phyloP scores from a whole-genome alignment of 2,329 filamentous ascomycete genomes.

The Fusarium miscanthi region DNA sequence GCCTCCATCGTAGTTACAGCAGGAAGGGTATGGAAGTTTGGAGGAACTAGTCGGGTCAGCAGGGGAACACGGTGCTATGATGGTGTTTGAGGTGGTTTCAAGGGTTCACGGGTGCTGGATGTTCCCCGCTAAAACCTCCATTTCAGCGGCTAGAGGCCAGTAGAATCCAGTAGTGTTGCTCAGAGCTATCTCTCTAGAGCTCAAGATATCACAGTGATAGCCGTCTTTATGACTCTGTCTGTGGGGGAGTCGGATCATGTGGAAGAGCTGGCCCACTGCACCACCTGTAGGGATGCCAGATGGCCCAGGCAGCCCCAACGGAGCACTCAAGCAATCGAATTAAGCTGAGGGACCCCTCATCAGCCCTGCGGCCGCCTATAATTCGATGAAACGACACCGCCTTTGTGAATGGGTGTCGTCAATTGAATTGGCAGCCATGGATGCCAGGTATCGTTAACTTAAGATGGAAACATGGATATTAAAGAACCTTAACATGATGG shows the following conservation, averaged over 20 bases:
- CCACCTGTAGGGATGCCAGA: neutral
- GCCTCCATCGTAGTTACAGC: neutral
- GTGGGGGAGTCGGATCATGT: constrained; percentile 33
- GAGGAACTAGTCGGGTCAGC: constrained; percentile 10
- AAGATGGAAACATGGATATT: neutral
- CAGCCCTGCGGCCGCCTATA: constrained; percentile 42
- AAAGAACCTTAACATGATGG: neutral
- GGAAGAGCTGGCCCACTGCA: neutral
- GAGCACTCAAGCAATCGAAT: neutral
- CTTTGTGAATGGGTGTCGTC: constrained; percentile 21
- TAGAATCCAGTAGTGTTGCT: neutral
- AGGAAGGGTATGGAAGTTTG: neutral
- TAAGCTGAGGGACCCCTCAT: constrained; percentile 33
- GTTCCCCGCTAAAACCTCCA: constrained; percentile 25
- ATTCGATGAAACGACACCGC: constrained; percentile 44
- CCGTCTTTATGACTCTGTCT: constrained; percentile 19
- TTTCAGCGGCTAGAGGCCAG: constrained; percentile 3
- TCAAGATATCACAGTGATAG: constrained; percentile 8
- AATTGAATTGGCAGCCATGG: constrained; percentile 10
- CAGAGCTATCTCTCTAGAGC: neutral
- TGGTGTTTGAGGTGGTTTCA: constrained; percentile 19
- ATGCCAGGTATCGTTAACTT: neutral
- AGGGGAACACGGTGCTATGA: constrained; percentile 4
- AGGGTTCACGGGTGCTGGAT: constrained; percentile 19
- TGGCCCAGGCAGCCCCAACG: constrained; percentile 18